Evolutionary conservation across 140 eudicot genomes (phyloP), one percentile per base, ranked within the genome.

Genomic region (Anethum foeniculum): DNA sequence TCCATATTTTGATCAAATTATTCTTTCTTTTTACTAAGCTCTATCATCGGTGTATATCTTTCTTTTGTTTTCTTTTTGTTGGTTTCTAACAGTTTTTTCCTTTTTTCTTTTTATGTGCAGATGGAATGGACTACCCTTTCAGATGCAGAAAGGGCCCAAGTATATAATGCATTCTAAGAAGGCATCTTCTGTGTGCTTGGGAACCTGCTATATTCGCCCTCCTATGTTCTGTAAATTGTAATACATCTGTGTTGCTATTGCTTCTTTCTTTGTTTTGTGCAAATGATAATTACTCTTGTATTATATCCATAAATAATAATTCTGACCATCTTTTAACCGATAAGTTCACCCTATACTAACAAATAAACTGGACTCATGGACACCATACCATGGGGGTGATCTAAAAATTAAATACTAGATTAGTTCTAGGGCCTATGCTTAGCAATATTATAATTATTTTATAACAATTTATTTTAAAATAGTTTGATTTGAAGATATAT

Each of bases 91-190:
- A 6, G 25, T 23, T 21, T 11, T 21, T 56, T 23, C 10, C 3
- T 56, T 21, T 39, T 23, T 56, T 56, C 13, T 21, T 41, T 23
- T 56, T 56, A 0, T 56, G 1, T 56, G 65, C 13, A 56, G 65
- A 11, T 60, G 68, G 68, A 60, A 60, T 60, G 68, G 68, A 28
- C 68, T n/a, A 60, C 68, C 15, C 68, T 60, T 60, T 60, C 68
- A 60, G 68, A 60, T n/a, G 5, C 6, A 1, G 68, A 60, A 60
- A n/a, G 32, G 32, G 68, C 68, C 30, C 68, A 60, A 60, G 68
- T 60, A 60, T 60, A 60, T 60, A 32, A 60, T 60, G 68, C 68
- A 23, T 60, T 60, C 32, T 60, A 60, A 60, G 14, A 7, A 60
- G 12, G 32, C 32, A 60, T n/a, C 27, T 60, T 60, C 15, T 23